phyloP scores from a whole-genome alignment of 805 yeast genomes.

The Lipomyces anomalus region DNA sequence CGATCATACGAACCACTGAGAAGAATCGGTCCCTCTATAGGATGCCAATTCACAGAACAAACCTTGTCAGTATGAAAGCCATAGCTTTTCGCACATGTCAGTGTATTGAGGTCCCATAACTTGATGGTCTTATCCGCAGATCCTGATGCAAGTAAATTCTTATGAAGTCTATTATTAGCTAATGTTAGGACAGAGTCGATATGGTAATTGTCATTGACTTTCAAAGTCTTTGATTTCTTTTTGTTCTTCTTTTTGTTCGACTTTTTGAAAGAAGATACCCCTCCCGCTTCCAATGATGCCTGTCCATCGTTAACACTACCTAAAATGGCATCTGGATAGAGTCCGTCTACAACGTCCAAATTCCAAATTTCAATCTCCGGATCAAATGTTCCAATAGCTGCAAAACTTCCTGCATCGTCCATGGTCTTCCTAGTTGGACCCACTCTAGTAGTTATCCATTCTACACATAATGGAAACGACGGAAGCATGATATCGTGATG shows the following conservation, averaged over 20 bases:
- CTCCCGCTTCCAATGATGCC: constrained; percentile 41
- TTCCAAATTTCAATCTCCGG: constrained; percentile 98
- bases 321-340: constrained; percentile 87
- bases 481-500: constrained; percentile 98
- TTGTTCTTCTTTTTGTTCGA: constrained; percentile 42
- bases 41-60: constrained; percentile 84
- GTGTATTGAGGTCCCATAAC: constrained; percentile 82
- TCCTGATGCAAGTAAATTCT: constrained; percentile 84
- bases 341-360: constrained; percentile 83
- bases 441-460: constrained; percentile 82
- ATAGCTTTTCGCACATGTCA: constrained; percentile 73
- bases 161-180: constrained; percentile 71
- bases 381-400: constrained; percentile 94
- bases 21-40: constrained; percentile 43
- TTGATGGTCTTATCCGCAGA: constrained; percentile 94
- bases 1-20: constrained; percentile 91
- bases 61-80: constrained; percentile 74
- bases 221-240: constrained; percentile 47
- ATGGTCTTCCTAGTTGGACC: constrained; percentile 35
- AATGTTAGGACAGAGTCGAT: constrained; percentile 90
- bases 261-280: constrained; percentile 28
- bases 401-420: constrained; percentile 72
- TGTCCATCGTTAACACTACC: constrained; percentile 47
- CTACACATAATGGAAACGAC: constrained; percentile 92
- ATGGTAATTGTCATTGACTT: constrained; percentile 65